Evolutionary conservation across 2,329 filamentous ascomycete genomes (phyloP), one percentile per base, ranked within the genome.

Genomic region (Paracorniculantispora psalliotae): DNA sequence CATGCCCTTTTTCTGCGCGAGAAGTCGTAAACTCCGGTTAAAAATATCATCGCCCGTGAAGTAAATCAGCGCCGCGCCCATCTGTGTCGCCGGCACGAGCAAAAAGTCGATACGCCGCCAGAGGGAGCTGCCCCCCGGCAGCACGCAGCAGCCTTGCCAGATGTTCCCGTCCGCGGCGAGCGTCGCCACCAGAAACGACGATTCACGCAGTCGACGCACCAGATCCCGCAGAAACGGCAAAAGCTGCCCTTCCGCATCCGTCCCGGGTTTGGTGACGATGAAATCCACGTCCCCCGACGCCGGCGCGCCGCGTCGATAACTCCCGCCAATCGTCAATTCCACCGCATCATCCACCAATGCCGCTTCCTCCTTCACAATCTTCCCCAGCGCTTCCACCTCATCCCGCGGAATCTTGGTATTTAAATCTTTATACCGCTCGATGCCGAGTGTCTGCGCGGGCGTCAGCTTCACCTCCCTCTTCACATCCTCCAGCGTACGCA

Each of bases 21-120:
- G 72, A 17, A 96, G 74, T 63, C 93, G 78, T 71, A 97, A 83
- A 68, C 90, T 96, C 17, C 92, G 80, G 71, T 97, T 97, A 76
- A 97, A 97, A 35, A 96, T 88, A 69, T 96, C 92, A 65, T 97
- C 94, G 1, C 93, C 93, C 0, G 93, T 97, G 68, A 97, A 97
- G 69, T 97, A 97, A n/a, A 97, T 82, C 62, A 97, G 71, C 0
- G 92, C 92, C 0, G 90, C 92, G 1, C 93, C 93, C 53, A 91
- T 80, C 71, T 96, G 87, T 2, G 82, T 78, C 64, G 86, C 86
- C 0, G 92, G 92, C 1, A 96, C 92, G 4, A 96, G 81, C 1
- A 97, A 77, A 21, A 97, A 82, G 69, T 97, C 92, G 61, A 97
- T 88, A 2, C 92, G 83, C 9, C 92, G 82, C 92, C 91, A 96